phyloP scores from a whole-genome alignment of 2,329 filamentous ascomycete species.

The Verticillium tricorpus region DNA sequence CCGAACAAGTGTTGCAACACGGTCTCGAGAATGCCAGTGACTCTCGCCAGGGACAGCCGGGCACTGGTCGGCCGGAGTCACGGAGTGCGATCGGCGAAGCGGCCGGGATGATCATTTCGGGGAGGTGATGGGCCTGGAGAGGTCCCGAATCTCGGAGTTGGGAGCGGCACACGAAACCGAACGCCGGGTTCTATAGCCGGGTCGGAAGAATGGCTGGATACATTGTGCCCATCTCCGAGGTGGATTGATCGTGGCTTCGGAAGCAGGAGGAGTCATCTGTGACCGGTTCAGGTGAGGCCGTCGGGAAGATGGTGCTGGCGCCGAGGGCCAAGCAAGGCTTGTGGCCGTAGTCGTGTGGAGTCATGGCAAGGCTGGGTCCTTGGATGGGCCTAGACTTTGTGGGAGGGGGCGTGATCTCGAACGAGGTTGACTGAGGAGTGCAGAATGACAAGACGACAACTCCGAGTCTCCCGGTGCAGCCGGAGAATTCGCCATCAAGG shows the following conservation, averaged over 20 bases:
- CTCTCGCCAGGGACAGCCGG: neutral
- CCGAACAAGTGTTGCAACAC: neutral
- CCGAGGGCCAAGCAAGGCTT: neutral
- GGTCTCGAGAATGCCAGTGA: neutral
- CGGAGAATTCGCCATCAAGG: too few relatives aligned
- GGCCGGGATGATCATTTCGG: neutral
- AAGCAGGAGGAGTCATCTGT: neutral
- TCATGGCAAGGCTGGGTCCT: neutral
- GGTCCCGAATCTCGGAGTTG: neutral
- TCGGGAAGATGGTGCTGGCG: neutral
- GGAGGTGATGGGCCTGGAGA: neutral
- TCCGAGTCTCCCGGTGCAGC: too few relatives aligned
- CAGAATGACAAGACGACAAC: too few relatives aligned
- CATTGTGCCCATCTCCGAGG: neutral
- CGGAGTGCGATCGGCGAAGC: neutral
- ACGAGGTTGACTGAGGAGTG: too few relatives aligned
- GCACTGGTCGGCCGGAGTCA: neutral
- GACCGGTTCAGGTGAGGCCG: neutral
- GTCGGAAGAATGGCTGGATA: neutral
- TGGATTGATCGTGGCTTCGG: neutral
- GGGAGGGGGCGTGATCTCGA: too few relatives aligned
- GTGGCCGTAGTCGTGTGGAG: neutral
- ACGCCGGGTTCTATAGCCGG: neutral
- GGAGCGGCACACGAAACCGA: neutral
- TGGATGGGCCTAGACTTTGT: neutral